These are phyloP conservation scores for Annulohypoxylon stygium DNA, from an alignment of 495 filamentous ascomycete genomes.

Conservation along the genomic window DNA sequence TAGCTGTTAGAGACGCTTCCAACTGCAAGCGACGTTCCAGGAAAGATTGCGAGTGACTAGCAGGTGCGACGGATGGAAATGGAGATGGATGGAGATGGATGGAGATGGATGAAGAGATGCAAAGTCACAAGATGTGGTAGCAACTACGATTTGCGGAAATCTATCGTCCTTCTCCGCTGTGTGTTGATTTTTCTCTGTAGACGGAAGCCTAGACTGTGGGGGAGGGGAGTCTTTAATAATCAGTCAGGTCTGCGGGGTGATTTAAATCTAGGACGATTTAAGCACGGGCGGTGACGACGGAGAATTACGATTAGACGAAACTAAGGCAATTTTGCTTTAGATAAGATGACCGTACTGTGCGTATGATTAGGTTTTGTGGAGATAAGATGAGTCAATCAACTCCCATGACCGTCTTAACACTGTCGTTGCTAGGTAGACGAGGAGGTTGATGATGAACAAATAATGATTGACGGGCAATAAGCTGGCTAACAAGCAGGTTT, in stretches of 20 bases:
- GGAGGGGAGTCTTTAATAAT: neutral
- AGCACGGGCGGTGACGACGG: neutral
- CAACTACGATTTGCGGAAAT: too few species aligned
- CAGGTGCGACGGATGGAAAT: too few species aligned
- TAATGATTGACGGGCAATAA: neutral
- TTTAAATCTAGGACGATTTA: neutral
- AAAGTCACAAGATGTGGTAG: neutral
- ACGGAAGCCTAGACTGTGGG: neutral
- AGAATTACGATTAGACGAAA: neutral
- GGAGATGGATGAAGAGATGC: neutral
- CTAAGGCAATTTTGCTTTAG: neutral
- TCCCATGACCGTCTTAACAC: neutral
- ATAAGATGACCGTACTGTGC: neutral
- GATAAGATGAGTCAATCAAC: neutral
- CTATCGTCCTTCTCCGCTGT: too few species aligned
- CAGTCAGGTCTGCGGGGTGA: neutral
- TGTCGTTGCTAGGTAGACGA: neutral
- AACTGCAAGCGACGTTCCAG: neutral
- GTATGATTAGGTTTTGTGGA: neutral
- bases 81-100: too few species aligned
- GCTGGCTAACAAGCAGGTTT: neutral
- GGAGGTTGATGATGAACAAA: neutral
- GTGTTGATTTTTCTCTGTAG: neutral
- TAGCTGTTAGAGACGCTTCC: too few species aligned
- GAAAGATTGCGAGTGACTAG: too few species aligned